Evolutionary conservation across 2,329 filamentous ascomycete genomes (phyloP).

Genomic region (Verticillium nonalfalfae): DNA sequence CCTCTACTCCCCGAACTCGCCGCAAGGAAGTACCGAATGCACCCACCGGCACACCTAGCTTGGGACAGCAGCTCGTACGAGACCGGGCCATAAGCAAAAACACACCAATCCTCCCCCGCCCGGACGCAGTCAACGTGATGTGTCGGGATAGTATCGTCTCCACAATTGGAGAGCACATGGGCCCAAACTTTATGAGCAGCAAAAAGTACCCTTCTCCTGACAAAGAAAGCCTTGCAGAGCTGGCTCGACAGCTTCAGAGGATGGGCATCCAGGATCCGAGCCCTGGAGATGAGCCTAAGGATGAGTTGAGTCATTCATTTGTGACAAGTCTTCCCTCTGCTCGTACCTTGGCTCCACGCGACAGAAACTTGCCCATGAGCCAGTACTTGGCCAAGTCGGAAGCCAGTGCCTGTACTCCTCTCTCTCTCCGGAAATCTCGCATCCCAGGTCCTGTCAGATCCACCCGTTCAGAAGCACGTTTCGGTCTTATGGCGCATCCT

Average conservation of each 20-base stretch:
- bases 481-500: slow-evolving; percentile 16
- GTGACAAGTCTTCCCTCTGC: not conserved
- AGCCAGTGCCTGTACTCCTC: not conserved
- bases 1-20: slow-evolving; percentile 27
- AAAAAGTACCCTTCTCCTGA: slow-evolving; percentile 41
- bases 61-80: not conserved
- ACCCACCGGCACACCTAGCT: not conserved
- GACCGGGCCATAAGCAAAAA: not conserved
- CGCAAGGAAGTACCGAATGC: not conserved
- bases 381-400: not conserved
- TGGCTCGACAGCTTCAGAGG: slow-evolving; percentile 25
- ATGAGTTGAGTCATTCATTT: slow-evolving; percentile 4
- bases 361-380: slow-evolving; percentile 21
- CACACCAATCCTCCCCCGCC: not conserved
- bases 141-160: not conserved
- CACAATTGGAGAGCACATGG: not conserved
- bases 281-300: not conserved
- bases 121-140: not conserved
- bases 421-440: slow-evolving; percentile 8
- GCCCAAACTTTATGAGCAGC: not conserved
- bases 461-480: slow-evolving; percentile 15
- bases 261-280: not conserved
- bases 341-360: slow-evolving; percentile 13
- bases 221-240: slow-evolving; percentile 30
- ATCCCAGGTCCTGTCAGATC: slow-evolving; percentile 15